Evolutionary conservation across 2,329 filamentous ascomycete genomes (phyloP).

Genomic region (Atkinsonella texensis): DNA sequence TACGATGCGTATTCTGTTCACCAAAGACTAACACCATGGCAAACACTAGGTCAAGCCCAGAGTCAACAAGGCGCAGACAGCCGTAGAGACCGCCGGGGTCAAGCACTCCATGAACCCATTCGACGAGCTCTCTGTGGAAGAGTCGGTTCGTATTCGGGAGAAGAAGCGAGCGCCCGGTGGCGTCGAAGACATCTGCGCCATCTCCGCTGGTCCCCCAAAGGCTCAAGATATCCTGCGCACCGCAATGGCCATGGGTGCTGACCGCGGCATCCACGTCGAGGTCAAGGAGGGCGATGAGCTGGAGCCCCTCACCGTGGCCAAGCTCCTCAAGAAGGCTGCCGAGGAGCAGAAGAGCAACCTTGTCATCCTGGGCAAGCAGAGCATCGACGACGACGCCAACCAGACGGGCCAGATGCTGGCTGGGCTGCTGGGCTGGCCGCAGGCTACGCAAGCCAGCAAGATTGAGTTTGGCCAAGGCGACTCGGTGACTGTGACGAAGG

Average conservation of each 20-base stretch:
- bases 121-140: constrained; percentile 95
- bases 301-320: constrained; percentile 86
- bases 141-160: constrained; percentile 88
- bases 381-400: constrained; percentile 88
- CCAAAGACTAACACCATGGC: constrained; percentile 1
- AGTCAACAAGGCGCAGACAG: constrained; percentile 64
- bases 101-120: constrained; percentile 99
- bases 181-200: constrained; percentile 84
- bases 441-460: constrained; percentile 86
- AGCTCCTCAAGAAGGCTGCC: constrained; percentile 70
- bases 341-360: constrained; percentile 80
- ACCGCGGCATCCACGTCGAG: constrained; percentile 83
- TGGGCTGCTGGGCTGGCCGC: constrained; percentile 79
- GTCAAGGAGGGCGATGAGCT: constrained; percentile 61
- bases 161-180: constrained; percentile 59
- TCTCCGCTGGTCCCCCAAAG: constrained; percentile 82
- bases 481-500: constrained; percentile 64
- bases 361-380: constrained; percentile 92
- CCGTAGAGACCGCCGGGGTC: constrained; percentile 81
- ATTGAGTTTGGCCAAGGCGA: constrained; percentile 64
- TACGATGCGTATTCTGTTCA: too few relatives aligned
- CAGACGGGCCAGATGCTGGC: constrained; percentile 99
- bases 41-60: constrained; percentile 49
- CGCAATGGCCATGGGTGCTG: constrained; percentile 97
- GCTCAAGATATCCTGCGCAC: constrained; percentile 81